phyloP scores from a whole-genome alignment of 331 rosid genomes.

The Rhamnella rubrinervis region DNA sequence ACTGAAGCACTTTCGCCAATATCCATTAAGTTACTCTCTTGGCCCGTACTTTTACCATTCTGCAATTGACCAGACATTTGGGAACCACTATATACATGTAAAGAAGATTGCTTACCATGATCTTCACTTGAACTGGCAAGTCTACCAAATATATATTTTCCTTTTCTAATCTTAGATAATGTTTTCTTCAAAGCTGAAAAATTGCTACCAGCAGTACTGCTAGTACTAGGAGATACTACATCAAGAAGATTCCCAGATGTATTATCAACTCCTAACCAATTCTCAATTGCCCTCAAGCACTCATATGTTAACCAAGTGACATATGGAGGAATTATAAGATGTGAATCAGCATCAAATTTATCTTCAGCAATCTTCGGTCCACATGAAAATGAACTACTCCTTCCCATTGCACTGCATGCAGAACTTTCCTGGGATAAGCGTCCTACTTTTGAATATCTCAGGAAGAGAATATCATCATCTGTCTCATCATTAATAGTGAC shows the following conservation, averaged over 20 bases:
- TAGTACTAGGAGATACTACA: slow-evolving; percentile 36
- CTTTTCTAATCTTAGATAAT: slow-evolving; percentile 61
- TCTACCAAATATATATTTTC: slow-evolving; percentile 59
- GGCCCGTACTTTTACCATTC: slow-evolving; percentile 32
- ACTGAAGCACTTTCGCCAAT: slow-evolving; percentile 40
- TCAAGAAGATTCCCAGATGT: slow-evolving; percentile 43
- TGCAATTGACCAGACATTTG: slow-evolving; percentile 31
- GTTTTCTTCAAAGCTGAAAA: slow-evolving; percentile 61
- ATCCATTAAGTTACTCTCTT: slow-evolving; percentile 38
- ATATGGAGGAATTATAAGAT: slow-evolving; percentile 50
- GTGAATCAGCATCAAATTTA: slow-evolving; percentile 37
- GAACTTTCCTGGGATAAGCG: slow-evolving; percentile 77
- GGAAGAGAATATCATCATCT: slow-evolving; percentile 40
- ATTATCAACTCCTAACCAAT: slow-evolving; percentile 66
- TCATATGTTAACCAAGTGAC: slow-evolving; percentile 69
- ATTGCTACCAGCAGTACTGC: slow-evolving; percentile 46
- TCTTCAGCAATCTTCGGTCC: slow-evolving; percentile 40
- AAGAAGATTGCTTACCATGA: slow-evolving; percentile 40
- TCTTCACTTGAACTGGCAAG: slow-evolving; percentile 61
- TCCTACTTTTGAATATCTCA: slow-evolving; percentile 83
- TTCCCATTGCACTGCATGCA: slow-evolving; percentile 50
- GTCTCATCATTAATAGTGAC: slow-evolving; percentile 50
- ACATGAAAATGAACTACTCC: slow-evolving; percentile 35
- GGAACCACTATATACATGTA: slow-evolving; percentile 28
- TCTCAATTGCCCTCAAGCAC: slow-evolving; percentile 84